A percentile compares a stretch with the other conserved stretches of the same genome.
Evolutionary conservation across 2,329 filamentous ascomycete genomes (phyloP).

Genomic region (Scytalidium sp.): DNA sequence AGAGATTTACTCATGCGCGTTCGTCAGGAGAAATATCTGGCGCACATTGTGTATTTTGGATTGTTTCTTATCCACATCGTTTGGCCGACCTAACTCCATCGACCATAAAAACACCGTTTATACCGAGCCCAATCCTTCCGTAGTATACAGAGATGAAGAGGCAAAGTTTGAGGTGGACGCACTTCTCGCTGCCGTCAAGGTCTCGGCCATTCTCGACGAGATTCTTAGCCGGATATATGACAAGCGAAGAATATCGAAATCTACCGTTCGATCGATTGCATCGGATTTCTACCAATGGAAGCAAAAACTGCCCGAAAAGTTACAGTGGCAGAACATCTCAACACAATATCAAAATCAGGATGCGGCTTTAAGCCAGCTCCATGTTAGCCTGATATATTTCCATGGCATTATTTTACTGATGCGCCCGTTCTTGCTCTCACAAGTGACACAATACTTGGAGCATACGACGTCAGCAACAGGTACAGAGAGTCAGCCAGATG

Average conservation of each 20-base stretch:
- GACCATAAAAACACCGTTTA: not conserved
- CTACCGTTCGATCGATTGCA: constrained; percentile 53
- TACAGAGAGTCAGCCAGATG: not conserved
- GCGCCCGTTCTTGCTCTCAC: constrained; percentile 55
- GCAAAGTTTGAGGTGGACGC: not conserved
- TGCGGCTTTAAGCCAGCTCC: constrained; percentile 56
- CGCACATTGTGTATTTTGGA: constrained; percentile 63
- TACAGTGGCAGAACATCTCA: constrained; percentile 47
- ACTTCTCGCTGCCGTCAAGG: constrained; percentile 4
- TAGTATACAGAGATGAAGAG: not conserved
- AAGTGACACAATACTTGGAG: constrained; percentile 5
- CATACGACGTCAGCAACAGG: not conserved
- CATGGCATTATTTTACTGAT: constrained; percentile 62
- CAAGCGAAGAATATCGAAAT: constrained; percentile 42
- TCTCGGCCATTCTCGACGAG: constrained; percentile 10
- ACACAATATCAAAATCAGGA: constrained; percentile 35
- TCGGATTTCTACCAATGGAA: constrained; percentile 50
- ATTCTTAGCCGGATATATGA: constrained; percentile 21
- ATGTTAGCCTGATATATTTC: constrained; percentile 57
- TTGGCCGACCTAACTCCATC: constrained; percentile 55
- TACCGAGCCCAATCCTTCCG: not conserved
- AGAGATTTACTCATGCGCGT: constrained; percentile 56
- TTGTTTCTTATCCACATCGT: constrained; percentile 57
- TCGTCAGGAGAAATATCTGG: constrained; percentile 64
- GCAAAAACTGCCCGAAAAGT: constrained; percentile 39